Evolutionary conservation across 371 early-diverging fungal species (phyloP).

Genomic region (Mucor lusitanicus): DNA sequence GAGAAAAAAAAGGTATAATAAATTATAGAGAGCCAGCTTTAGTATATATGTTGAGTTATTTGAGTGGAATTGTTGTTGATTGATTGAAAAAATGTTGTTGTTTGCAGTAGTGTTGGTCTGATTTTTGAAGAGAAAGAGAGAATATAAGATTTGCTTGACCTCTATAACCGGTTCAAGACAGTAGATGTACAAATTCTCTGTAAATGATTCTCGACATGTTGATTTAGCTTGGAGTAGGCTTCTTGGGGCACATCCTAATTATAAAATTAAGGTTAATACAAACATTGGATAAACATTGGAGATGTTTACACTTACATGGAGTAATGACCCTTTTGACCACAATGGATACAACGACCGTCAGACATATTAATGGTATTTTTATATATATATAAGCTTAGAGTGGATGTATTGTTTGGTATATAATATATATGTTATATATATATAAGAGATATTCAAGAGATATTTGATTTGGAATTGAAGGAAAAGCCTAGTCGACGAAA

Average conservation of each 20-base stretch:
- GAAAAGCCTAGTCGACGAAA: neutral
- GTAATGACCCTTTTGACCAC: slow-evolving; percentile 51
- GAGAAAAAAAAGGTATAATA: slow-evolving; percentile 3
- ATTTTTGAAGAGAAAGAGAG: neutral
- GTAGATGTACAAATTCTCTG: neutral
- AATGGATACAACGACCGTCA: slow-evolving; percentile 55
- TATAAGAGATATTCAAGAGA: neutral
- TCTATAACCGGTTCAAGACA: slow-evolving; percentile 21
- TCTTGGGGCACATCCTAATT: slow-evolving; percentile 45
- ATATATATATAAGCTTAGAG: neutral
- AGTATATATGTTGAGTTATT: neutral
- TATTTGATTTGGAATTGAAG: neutral
- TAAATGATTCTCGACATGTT: neutral
- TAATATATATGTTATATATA: neutral
- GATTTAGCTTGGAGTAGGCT: slow-evolving; percentile 29
- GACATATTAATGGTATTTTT: slow-evolving; percentile 28
- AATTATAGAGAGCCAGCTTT: slow-evolving; percentile 13
- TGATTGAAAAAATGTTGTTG: slow-evolving; percentile 3
- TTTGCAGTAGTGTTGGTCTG: neutral
- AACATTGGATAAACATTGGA: neutral
- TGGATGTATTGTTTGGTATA: neutral
- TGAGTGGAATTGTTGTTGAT: neutral
- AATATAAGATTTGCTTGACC: slow-evolving; percentile 3
- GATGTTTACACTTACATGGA: slow-evolving; percentile 35
- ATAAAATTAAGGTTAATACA: neutral